Conservation (phyloP, 331 rosid species). For the Malus hybrid region DNA sequence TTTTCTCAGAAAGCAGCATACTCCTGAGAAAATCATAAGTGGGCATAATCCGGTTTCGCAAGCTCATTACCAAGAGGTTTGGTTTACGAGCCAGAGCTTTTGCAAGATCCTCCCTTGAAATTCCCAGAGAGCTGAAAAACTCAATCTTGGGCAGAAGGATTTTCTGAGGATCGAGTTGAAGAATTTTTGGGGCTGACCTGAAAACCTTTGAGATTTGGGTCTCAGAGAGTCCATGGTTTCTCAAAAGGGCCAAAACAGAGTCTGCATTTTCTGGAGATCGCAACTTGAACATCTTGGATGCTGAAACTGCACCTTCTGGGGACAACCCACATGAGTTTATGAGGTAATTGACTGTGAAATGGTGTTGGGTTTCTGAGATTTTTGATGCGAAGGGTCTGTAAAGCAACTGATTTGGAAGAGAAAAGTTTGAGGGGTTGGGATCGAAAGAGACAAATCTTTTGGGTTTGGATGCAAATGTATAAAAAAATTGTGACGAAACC, state of each 20-base stretch:
- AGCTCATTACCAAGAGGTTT: not conserved
- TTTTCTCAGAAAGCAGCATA: constrained; percentile 7
- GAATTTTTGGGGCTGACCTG: not conserved
- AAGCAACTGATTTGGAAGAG: not conserved
- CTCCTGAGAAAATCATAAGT: constrained; percentile 10
- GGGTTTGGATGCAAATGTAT: not conserved
- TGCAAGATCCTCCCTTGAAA: constrained; percentile 17
- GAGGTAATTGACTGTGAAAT: constrained; percentile 19
- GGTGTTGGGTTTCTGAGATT: not conserved
- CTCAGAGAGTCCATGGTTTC: constrained; percentile 20
- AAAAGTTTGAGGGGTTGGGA: not conserved
- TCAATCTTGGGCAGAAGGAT: constrained; percentile 24
- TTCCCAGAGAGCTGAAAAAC: constrained; percentile 18
- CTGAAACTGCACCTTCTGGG: constrained; percentile 16
- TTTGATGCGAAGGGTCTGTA: not conserved
- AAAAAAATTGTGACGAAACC: not conserved
- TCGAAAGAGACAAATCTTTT: not conserved
- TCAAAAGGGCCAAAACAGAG: not conserved
- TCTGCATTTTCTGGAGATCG: constrained; percentile 20
- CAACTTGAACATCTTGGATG: constrained; percentile 12
- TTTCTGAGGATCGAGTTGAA: constrained; percentile 9
- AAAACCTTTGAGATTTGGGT: constrained; percentile 11
- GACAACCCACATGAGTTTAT: constrained; percentile 25
- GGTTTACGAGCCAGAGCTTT: constrained; percentile 7
- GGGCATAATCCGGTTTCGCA: constrained; percentile 16